phyloP scores from a whole-genome alignment of 2,329 filamentous ascomycete genomes.

The Penicillium sp. region DNA sequence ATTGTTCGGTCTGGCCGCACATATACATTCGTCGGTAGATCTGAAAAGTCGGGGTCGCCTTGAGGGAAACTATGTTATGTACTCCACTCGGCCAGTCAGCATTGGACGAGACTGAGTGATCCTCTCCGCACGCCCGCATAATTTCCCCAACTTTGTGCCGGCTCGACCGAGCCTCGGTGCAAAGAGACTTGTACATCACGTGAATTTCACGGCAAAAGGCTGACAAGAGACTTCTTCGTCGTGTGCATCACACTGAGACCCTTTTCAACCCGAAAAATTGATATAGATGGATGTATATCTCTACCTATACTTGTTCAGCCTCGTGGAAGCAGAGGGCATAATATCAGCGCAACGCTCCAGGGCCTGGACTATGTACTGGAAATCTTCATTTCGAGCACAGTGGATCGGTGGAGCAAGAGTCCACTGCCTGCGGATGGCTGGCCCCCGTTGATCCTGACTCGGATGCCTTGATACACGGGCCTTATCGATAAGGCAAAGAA shows the following conservation, averaged over 20 bases:
- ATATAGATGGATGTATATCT: background rate
- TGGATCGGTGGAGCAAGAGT: too few relatives aligned
- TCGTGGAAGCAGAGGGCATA: too few relatives aligned
- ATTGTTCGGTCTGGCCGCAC: background rate
- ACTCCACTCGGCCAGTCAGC: background rate
- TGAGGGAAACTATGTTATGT: background rate
- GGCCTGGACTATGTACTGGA: too few relatives aligned
- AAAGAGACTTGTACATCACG: constrained; percentile 3
- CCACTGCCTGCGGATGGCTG: too few relatives aligned
- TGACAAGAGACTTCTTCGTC: too few relatives aligned
- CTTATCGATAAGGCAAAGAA: constrained; percentile 24
- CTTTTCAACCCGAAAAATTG: background rate
- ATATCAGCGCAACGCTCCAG: too few relatives aligned
- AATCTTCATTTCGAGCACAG: too few relatives aligned
- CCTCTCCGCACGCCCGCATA: constrained; percentile 12
- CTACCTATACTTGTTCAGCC: background rate
- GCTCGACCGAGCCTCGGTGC: constrained; percentile 10
- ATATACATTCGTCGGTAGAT: too few relatives aligned
- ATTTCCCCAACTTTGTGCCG: background rate
- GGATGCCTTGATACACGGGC: background rate
- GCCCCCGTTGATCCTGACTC: background rate
- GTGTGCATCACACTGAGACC: too few relatives aligned
- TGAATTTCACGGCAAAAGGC: background rate
- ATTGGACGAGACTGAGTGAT: background rate
- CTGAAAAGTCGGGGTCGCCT: too few relatives aligned